These are phyloP conservation scores for Dictyostelium brefeldianum DNA, from an alignment of 78 protist genomes.

Conservation along the genomic window DNA sequence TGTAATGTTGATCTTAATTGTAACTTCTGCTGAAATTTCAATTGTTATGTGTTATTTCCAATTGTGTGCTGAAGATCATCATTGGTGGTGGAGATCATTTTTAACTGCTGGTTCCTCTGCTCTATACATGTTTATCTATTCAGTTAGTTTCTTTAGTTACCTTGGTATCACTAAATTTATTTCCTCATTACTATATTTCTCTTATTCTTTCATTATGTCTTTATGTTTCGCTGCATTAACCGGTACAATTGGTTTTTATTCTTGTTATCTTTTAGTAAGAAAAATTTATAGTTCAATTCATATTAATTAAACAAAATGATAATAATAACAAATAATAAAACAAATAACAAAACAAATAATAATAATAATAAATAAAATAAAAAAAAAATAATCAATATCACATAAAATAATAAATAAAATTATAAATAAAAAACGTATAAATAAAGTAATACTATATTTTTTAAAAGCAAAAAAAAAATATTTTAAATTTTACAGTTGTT, in stretches of 20 bases:
- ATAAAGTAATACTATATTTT: neutral
- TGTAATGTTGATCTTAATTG: conserved; percentile 93
- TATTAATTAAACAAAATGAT: conserved; percentile 22
- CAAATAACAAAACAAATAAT: neutral
- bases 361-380: neutral
- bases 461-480: too few relatives aligned
- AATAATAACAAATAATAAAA: neutral
- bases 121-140: conserved; percentile 95
- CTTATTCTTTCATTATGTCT: conserved; percentile 91
- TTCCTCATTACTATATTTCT: conserved; percentile 90
- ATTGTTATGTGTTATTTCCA: conserved; percentile 97
- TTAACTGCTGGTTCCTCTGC: conserved; percentile 92
- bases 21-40: conserved; percentile 95
- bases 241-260: conserved; percentile 92
- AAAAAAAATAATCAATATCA: neutral
- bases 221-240: conserved; percentile 93
- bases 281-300: conserved; percentile 91
- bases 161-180: conserved; percentile 80
- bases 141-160: conserved; percentile 89
- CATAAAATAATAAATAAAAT: neutral
- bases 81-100: conserved; percentile 99
- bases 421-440: neutral
- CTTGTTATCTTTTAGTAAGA: conserved; percentile 87
- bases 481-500: neutral
- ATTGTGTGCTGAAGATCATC: conserved; percentile 94